Base-by-base conservation (phyloP, 2,329 filamentous ascomycete genomes). In the Colletotrichum brevisporum region DNA sequence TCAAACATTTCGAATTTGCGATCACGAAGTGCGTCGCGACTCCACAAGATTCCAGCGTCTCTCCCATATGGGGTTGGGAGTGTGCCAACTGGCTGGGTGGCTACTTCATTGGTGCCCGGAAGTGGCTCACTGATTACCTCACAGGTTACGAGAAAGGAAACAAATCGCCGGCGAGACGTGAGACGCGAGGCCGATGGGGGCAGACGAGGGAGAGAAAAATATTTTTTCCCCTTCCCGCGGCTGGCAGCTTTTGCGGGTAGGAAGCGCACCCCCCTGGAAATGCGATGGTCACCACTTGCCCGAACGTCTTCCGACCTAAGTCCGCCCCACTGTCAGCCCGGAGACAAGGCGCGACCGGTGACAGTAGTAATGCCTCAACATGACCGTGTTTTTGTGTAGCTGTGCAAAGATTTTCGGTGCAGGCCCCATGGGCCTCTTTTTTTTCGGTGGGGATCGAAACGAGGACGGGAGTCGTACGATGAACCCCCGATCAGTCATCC, bases 401-500 rank as follows among this genome's bases (percentile, higher is more conserved):
- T n/a, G 50, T 24, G 65, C 21, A 67, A 65, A 54, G 6, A 36
- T 54, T 64, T 59, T 54, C 48, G 21, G 27, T 36, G 48, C 53
- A 31, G 48, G 41, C 18, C 26, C 18, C 16, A n/a, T 18, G 6
- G 45, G 43, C 16, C 27, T 54, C 6, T 41, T 54, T 54, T 58
- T 6, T 31, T 57, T 26, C 24, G 47, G 65, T 68, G 60, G 65
- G 21, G 54, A 50, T 59, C n/a, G 45, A 31, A 39, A 55, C 31
- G 54, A 10, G 47, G 47, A 12, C 18, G 47, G n/a, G 31, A 31
- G 65, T 68, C 60, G 47, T 68, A 58, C 53, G 65, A 68, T 59
- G 21, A 43, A 16, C 16, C 21, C 60, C 60, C 65, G 53, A 68
- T 68, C 65, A 68, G 65, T 59, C 65, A 68, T 41, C 66, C 54